Base-by-base conservation (phyloP, 1,284 basidiomycete species). In the Trichosporon sp. region DNA sequence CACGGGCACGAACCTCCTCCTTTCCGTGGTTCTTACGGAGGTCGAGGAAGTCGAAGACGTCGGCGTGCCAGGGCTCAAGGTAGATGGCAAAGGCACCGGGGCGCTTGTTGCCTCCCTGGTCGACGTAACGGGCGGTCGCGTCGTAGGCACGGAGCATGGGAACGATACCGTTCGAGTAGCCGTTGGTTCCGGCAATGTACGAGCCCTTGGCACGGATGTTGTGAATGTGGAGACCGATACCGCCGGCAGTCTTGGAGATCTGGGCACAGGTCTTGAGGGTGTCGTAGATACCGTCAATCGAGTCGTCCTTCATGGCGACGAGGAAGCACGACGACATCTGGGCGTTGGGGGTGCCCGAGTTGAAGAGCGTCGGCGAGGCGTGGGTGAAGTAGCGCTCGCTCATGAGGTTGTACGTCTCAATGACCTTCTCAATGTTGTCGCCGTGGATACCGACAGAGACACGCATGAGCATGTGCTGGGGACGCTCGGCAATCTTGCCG, bases 391-490 rank as follows among this genome's bases (percentile, higher is more conserved):
- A 95, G 23, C 91, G 88, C 82, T 97, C 91, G 29, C 91, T 95
- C 93, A 98, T 96, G 72, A 95, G 85, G 73, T 91, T 89, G 79
- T 95, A 94, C 9, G 95, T 96, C 83, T 97, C 88, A 69, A 98
- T 84, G 59, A 89, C 93, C 58, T 88, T 88, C 29, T 96, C 92
- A 67, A 98, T 86, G 80, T 98, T 91, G 27, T 83, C 76, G 11
- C 95, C 95, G 79, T 99, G 95, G 69, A 99, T 96, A 64, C 95
- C 96, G 58, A 99, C 92, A 56, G 95, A 91, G 61, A 99, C 96
- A 81, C 95, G 94, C 96, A 99, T 99, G 76, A 99, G 89, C 88
- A 99, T 92, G 82, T 99, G 96, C 77, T 99, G 95, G 33, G 96
- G 96, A 59, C 96, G 88, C 81, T 99, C 96, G 57, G 94, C 95